Evolutionary conservation across 2,329 filamentous ascomycete species (phyloP).

Genomic region (Erysiphe pulchra): DNA sequence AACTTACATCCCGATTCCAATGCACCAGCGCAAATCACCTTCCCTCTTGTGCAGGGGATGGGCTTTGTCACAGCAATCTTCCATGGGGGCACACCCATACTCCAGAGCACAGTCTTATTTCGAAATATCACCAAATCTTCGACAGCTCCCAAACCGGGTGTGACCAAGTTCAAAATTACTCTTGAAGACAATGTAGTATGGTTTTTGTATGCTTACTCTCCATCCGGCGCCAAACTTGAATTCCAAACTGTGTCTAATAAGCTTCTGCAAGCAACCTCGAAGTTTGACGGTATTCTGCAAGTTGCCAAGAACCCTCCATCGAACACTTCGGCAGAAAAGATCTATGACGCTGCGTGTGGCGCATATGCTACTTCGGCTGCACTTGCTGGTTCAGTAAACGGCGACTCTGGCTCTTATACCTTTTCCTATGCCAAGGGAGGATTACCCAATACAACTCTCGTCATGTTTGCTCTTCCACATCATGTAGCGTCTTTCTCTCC

Average conservation of each 20-base stretch:
- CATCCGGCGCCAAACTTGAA: conserved; percentile 31
- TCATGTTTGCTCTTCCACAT: conserved; percentile 24
- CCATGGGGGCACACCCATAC: conserved; percentile 37
- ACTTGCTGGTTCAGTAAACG: conserved; percentile 35
- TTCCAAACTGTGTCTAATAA: conserved; percentile 42
- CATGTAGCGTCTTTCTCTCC: conserved; percentile 52
- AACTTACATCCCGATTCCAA: conserved; percentile 32
- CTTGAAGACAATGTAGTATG: conserved; percentile 51
- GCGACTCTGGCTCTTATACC: conserved; percentile 40
- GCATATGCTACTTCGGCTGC: conserved; percentile 41
- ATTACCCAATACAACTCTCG: conserved; percentile 26
- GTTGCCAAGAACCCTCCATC: conserved; percentile 46
- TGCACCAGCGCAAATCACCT: conserved; percentile 35
- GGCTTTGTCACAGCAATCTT: conserved; percentile 63
- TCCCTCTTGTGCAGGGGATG: conserved; percentile 77
- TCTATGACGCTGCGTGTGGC: conserved; percentile 54
- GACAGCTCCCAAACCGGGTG: conserved; percentile 30
- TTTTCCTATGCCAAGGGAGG: conserved; percentile 53
- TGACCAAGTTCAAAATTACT: conserved; percentile 50
- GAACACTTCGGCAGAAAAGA: conserved; percentile 26
- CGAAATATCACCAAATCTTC: conserved; percentile 32
- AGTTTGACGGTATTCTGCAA: conserved; percentile 60
- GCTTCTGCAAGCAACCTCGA: conserved; percentile 33
- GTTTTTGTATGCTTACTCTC: conserved; percentile 52
- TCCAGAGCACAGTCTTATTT: conserved; percentile 56